A percentile compares a stretch with the other conserved stretches of the same genome.
These are phyloP conservation scores for Adansonia digitata DNA, from an alignment of 345 rosid species.

Conservation along the genomic window DNA sequence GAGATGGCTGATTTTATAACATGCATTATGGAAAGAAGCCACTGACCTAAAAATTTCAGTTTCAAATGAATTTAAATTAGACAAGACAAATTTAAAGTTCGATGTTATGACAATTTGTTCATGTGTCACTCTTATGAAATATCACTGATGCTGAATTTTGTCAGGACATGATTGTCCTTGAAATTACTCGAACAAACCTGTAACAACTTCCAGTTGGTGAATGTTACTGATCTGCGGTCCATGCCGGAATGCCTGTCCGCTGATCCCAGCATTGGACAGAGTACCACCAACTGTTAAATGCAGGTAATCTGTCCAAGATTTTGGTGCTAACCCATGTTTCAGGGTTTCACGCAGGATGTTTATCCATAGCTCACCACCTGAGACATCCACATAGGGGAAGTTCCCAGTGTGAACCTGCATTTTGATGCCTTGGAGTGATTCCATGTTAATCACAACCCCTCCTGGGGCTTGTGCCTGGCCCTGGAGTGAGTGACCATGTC, in stretches of 20 bases:
- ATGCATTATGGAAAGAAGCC: slow-evolving; percentile 18
- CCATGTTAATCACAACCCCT: slow-evolving; percentile 85
- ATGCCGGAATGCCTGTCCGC: slow-evolving; percentile 87
- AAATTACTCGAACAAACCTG: slow-evolving; percentile 49
- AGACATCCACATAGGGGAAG: slow-evolving; percentile 61
- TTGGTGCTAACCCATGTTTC: slow-evolving; percentile 79
- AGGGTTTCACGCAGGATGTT: slow-evolving; percentile 69
- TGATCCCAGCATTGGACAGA: slow-evolving; percentile 88
- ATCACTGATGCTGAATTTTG: slow-evolving; percentile 15
- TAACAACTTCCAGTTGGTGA: slow-evolving; percentile 80
- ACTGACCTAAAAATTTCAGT: slow-evolving; percentile 7
- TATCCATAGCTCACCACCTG: slow-evolving; percentile 91
- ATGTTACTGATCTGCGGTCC: slow-evolving; percentile 99
- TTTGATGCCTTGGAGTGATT: slow-evolving; percentile 46
- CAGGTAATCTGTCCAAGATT: slow-evolving; percentile 93
- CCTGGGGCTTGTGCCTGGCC: slow-evolving; percentile 79
- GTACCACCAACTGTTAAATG: slow-evolving; percentile 94
- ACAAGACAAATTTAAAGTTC: slow-evolving; percentile 5
- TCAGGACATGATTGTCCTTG: background rate
- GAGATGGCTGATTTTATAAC: slow-evolving; percentile 1
- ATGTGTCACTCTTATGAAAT: slow-evolving; percentile 9
- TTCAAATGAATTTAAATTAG: slow-evolving; percentile 12
- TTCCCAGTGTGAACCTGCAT: slow-evolving; percentile 44
- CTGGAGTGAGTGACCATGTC: slow-evolving; percentile 80
- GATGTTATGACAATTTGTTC: background rate